Conservation (phyloP, 2,329 filamentous ascomycete species). For the Sporothrix euskadiensis region DNA sequence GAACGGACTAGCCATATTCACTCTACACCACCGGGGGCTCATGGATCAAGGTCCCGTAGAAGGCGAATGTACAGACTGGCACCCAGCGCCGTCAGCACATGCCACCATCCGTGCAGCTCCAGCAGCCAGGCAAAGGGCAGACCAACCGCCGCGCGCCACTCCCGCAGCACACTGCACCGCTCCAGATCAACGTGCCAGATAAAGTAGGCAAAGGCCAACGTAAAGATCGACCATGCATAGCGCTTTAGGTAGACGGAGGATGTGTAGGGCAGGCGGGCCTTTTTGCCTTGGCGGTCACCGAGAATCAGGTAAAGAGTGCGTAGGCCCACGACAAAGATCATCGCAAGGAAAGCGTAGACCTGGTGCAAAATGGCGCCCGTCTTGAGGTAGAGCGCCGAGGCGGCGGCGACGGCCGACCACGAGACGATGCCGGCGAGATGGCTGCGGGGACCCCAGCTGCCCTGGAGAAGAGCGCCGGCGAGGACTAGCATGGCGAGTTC, state of each 20-base stretch:
- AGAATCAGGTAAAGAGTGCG: constrained; percentile 43
- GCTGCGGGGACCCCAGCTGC: constrained; percentile 46
- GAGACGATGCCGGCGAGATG: constrained; percentile 45
- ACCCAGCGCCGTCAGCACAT: constrained; percentile 58
- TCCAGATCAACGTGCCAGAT: constrained; percentile 61
- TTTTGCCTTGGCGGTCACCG: constrained; percentile 23
- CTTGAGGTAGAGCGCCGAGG: constrained; percentile 47
- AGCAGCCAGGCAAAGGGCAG: constrained; percentile 57
- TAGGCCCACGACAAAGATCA: constrained; percentile 40
- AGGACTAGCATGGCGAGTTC: constrained; percentile 61
- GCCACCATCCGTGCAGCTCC: constrained; percentile 66
- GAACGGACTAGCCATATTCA: too few relatives aligned
- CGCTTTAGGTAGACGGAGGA: neutral
- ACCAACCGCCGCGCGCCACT: constrained; percentile 48
- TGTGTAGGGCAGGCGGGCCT: neutral
- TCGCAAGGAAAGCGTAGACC: constrained; percentile 42
- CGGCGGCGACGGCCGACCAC: constrained; percentile 43
- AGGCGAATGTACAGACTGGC: constrained; percentile 38
- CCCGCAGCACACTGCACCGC: constrained; percentile 50
- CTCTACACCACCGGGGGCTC: neutral
- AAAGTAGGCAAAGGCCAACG: constrained; percentile 45
- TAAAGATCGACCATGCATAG: neutral
- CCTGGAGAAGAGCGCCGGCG: constrained; percentile 53
- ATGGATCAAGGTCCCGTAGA: constrained; percentile 23
- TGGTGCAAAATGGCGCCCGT: constrained; percentile 49